Evolutionary conservation across 345 rosid species (phyloP), one percentile per base, ranked within the genome.

Genomic region (Ailanthus altissimus): DNA sequence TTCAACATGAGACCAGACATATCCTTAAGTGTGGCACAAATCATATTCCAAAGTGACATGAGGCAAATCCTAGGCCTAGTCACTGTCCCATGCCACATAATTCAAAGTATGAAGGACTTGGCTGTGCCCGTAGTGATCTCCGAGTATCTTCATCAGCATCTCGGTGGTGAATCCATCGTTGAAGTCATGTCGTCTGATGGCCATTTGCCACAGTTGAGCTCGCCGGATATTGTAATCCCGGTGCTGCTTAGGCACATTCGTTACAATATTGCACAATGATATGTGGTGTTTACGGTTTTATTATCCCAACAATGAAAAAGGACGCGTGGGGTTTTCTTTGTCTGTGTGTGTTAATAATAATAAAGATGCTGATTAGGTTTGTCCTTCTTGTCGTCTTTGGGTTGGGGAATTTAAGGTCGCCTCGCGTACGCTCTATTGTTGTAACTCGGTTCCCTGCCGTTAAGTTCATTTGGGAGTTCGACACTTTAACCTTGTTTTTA

Each of bases 1-100:
- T 95, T 93, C 93, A 95, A 95, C 83, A 93, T 95, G 97, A 80
- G 97, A 74, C 99, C 98, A 0, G 98, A 95, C 86, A 93, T 95
- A 57, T 94, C 99, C 70, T 82, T 95, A 0, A 86, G 86, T 40
- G 87, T 93, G 23, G 93, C 82, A 3, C 96, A 88, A 58, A 89
- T 86, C 79, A 90, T 95, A 36, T 93, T 91, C 81, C 90, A 86
- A 64, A 90, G 93, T 40, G 98, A 95, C 76, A 82, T 92, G 92
- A 83, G 98, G 77, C 84, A 83, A 7, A 69, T 90, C 64, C 84
- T 93, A 4, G 67, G 81, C 40, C 77, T 84, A 73, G 92, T 92
- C 38, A 75, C 90, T 0, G 93, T 93, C 18, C 98, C 99, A 16
- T 93, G 97, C 78, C 99, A 93, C 83, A 90, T 95, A 2, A 66